A percentile compares a stretch with the other conserved stretches of the same genome.
Evolutionary conservation across 805 yeast genomes (phyloP).

Genomic region (Sungouiella thailandica): DNA sequence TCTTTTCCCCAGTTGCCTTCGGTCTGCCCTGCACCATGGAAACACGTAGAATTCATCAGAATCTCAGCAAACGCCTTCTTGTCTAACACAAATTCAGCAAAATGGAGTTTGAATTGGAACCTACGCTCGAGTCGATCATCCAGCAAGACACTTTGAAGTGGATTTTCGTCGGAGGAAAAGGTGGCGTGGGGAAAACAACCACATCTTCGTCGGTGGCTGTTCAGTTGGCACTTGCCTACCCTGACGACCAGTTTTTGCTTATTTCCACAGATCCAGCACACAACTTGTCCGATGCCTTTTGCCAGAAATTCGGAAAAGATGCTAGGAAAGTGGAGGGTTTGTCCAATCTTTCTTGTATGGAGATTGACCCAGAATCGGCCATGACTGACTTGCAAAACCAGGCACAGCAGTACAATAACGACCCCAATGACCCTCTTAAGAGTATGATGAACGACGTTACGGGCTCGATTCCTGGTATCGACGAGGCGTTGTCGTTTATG

Average conservation of each 20-base stretch:
- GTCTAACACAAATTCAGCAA: constrained; percentile 1
- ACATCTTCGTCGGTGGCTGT: constrained; percentile 94
- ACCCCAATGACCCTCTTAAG: constrained; percentile 59
- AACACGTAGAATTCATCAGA: no score
- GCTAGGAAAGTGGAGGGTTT: constrained; percentile 92
- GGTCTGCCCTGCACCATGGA: no score
- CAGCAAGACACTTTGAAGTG: constrained; percentile 71
- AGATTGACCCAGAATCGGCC: constrained; percentile 93
- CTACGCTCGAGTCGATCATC: constrained; percentile 64
- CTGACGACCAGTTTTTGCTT: constrained; percentile 72
- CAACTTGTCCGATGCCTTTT: constrained; percentile 94
- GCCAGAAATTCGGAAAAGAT: constrained; percentile 96
- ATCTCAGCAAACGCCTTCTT: no score
- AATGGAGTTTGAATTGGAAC: constrained; percentile 65
- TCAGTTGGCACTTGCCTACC: constrained; percentile 83
- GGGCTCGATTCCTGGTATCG: constrained; percentile 95
- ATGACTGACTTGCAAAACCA: constrained; percentile 75
- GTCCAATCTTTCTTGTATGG: constrained; percentile 91
- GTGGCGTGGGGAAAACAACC: constrained; percentile 99
- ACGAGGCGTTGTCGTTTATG: constrained; percentile 96
- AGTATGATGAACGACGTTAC: constrained; percentile 86
- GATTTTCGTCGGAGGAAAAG: constrained; percentile 99
- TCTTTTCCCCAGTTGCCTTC: no score
- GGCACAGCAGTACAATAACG: constrained; percentile 51
- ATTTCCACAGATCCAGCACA: constrained; percentile 99